phyloP scores from a whole-genome alignment of 2,329 filamentous ascomycete genomes.

The Tolypocladium tundrense region DNA sequence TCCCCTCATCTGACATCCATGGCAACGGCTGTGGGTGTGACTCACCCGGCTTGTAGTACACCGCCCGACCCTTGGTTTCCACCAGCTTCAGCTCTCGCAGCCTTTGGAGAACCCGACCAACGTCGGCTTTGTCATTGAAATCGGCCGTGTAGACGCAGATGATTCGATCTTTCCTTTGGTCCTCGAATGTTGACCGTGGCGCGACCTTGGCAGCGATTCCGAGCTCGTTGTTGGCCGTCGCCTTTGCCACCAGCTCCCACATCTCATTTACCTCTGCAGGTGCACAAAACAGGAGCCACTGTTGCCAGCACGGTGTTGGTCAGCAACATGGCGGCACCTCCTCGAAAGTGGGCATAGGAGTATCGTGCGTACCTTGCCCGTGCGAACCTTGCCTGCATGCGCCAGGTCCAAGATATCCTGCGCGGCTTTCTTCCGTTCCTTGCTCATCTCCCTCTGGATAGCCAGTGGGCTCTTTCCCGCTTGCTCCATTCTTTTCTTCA shows the following conservation, averaged over 20 bases:
- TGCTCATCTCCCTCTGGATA: conserved; percentile 36
- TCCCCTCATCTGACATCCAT: background rate
- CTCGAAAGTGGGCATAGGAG: background rate
- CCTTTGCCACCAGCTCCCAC: conserved; percentile 58
- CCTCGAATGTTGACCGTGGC: conserved; percentile 36
- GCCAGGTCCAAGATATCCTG: conserved; percentile 53
- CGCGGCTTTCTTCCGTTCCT: conserved; percentile 37
- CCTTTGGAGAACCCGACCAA: conserved; percentile 54
- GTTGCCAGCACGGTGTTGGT: background rate
- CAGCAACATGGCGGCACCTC: background rate
- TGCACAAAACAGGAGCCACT: conserved; percentile 68
- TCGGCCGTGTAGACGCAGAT: conserved; percentile 73
- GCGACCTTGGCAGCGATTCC: conserved; percentile 65
- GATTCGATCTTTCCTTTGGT: conserved; percentile 36
- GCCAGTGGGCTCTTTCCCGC: conserved; percentile 22
- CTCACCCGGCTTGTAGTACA: conserved; percentile 72
- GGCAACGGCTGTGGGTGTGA: conserved; percentile 10
- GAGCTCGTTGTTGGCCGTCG: conserved; percentile 57
- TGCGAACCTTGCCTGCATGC: conserved; percentile 42
- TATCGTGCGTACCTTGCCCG: conserved; percentile 50
- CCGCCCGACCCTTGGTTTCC: conserved; percentile 30
- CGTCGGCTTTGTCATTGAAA: conserved; percentile 58
- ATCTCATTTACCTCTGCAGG: conserved; percentile 44
- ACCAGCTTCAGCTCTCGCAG: conserved; percentile 55
- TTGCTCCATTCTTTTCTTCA: conserved; percentile 37